These are phyloP conservation scores for Pulveroboletus sp. DNA, from an alignment of 768 basidiomycete species.

Conservation along the genomic window DNA sequence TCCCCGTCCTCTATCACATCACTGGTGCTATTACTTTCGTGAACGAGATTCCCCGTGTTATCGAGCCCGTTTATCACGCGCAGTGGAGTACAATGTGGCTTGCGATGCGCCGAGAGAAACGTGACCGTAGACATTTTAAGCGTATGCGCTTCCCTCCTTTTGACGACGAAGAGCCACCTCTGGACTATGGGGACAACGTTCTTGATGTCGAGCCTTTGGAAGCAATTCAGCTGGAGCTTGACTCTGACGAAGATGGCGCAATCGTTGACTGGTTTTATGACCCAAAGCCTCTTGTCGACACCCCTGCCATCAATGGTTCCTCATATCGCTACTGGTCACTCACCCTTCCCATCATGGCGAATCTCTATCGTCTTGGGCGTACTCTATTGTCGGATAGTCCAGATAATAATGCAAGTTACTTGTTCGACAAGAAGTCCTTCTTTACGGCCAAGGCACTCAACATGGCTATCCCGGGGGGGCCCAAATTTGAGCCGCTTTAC, in stretches of 20 bases:
- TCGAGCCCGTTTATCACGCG: slow-evolving; percentile 97
- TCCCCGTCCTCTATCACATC: slow-evolving; percentile 97
- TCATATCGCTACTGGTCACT: slow-evolving; percentile 94
- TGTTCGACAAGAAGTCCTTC: slow-evolving; percentile 97
- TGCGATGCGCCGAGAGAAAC: slow-evolving; percentile 97
- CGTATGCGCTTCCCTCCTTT: slow-evolving; percentile 99
- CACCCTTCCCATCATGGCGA: slow-evolving; percentile 92
- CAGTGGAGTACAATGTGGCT: slow-evolving; percentile 99
- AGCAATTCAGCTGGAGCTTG: slow-evolving; percentile 94
- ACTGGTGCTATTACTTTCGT: slow-evolving; percentile 99
- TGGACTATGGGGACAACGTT: slow-evolving; percentile 99
- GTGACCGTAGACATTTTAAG: slow-evolving; percentile 98
- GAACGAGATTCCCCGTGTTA: slow-evolving; percentile 94
- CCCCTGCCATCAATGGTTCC: slow-evolving; percentile 84
- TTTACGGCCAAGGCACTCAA: slow-evolving; percentile 98
- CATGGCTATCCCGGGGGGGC: slow-evolving; percentile 96
- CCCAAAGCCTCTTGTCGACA: slow-evolving; percentile 88
- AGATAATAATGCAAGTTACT: slow-evolving; percentile 85
- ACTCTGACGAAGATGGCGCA: slow-evolving; percentile 84
- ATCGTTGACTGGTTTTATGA: slow-evolving; percentile 99
- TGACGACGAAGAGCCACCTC: slow-evolving; percentile 97
- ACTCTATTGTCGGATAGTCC: slow-evolving; percentile 91
- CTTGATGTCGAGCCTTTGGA: slow-evolving; percentile 97
- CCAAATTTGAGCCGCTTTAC: slow-evolving; percentile 96
- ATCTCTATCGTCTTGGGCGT: slow-evolving; percentile 91